phyloP scores from a whole-genome alignment of 2,329 filamentous ascomycete genomes.

The Pyrenochaeta sp. region DNA sequence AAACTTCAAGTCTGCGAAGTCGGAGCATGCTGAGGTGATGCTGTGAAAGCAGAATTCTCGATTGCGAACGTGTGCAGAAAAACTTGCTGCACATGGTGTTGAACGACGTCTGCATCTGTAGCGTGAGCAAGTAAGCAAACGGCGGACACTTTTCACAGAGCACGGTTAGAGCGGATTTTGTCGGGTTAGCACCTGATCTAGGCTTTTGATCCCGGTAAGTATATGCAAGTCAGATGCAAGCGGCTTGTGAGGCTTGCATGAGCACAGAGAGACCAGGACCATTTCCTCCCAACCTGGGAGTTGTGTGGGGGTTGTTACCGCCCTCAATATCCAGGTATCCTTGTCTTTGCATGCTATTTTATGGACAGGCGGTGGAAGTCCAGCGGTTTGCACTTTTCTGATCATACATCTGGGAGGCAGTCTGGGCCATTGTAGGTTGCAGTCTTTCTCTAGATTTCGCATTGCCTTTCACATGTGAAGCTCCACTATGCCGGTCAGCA shows the following conservation, averaged over 20 bases:
- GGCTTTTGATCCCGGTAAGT: constrained; percentile 28
- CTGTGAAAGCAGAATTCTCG: constrained; percentile 5
- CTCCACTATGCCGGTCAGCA: constrained; percentile 13
- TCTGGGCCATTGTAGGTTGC: background rate
- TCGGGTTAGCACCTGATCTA: constrained; percentile 28
- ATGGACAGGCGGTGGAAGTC: background rate
- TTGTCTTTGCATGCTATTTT: constrained; percentile 7
- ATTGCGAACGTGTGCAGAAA: constrained; percentile 11
- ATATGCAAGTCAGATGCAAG: constrained; percentile 39
- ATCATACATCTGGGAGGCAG: background rate
- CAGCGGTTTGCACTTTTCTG: background rate
- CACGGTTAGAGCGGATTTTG: constrained; percentile 21
- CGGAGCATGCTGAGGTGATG: constrained; percentile 2
- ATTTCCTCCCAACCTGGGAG: constrained; percentile 29
- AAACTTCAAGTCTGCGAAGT: constrained; percentile 8
- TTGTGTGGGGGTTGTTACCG: constrained; percentile 20
- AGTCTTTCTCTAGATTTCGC: background rate
- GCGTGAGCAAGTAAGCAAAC: constrained; percentile 19
- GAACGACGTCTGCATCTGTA: constrained; percentile 19
- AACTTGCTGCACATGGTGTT: constrained; percentile 14
- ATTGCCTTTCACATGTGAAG: constrained; percentile 23
- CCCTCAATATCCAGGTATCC: constrained; percentile 16
- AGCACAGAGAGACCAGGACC: constrained; percentile 23
- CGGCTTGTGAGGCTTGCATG: constrained; percentile 33
- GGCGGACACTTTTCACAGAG: constrained; percentile 4